Evolutionary conservation across 176 grass and related monocot species (phyloP), one percentile per base, ranked within the genome.

Genomic region (Carex cristatella): DNA sequence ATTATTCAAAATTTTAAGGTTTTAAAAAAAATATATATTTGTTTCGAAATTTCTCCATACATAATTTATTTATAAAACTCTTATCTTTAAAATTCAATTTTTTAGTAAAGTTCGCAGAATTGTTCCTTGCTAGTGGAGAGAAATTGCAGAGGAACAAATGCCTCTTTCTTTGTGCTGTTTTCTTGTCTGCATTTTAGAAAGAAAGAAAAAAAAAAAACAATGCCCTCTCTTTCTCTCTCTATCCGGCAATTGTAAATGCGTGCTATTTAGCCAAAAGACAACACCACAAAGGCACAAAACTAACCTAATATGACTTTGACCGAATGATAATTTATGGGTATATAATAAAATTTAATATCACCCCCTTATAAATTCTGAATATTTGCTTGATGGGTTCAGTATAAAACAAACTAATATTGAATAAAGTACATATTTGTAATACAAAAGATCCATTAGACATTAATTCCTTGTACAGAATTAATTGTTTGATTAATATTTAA

Each of bases 161-260:
- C 69, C 69, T 63, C 61, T 46, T 35, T 73, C 30, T 73, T 73
- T 2, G 30, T 73, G 30, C 5, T 73, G 69, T 73, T 73, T 73
- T 73, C 69, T 73, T 73, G 69, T 73, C 69, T 73, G 35, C 30
- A 73, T 73, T 73, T 73, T 16, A 46, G 46, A 60, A 73, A 15
- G 2, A 42, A 8, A 5, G 23, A 40, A 8, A 42, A 8, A 5
- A 5, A 40, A 5, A 40, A 40, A 40, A 40, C 38, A 40, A 40
- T 40, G 38, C 38, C 38, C 38, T 40, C 38, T 40, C 38, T 40
- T 40, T 40, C 38, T 40, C 38, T 40, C 38, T 73, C 4, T 27
- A 63, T 63, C 6, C 7, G 8, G 58, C 5, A 60, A 60, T 60
- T 60, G 15, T 4, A 28, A 40, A 40, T 73, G 19, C 65, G 23